Evolutionary conservation across 1,284 basidiomycete species (phyloP).

Genomic region (Fomitopsis palustris): DNA sequence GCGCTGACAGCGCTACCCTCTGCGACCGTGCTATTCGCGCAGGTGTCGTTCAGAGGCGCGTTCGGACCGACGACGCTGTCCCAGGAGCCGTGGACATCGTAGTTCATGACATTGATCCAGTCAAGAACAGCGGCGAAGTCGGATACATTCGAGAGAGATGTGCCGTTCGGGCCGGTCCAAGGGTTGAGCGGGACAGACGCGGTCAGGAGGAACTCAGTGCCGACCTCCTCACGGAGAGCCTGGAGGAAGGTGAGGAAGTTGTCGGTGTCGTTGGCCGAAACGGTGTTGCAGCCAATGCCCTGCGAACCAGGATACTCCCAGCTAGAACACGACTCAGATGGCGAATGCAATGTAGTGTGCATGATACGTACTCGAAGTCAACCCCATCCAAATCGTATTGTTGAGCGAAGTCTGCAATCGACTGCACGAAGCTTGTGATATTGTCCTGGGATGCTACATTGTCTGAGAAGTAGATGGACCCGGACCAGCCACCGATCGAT

Average conservation of each 20-base stretch:
- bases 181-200: constrained; percentile 70
- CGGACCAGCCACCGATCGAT: constrained; percentile 84
- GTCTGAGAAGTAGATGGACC: constrained; percentile 66
- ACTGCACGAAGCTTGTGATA: constrained; percentile 65
- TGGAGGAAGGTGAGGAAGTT: constrained; percentile 76
- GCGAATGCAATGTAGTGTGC: not conserved
- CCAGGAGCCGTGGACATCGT: constrained; percentile 67
- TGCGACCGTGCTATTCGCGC: constrained; percentile 56
- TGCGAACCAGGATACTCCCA: constrained; percentile 82
- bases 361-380: constrained; percentile 65
- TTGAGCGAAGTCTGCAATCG: constrained; percentile 55
- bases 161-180: constrained; percentile 57
- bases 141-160: constrained; percentile 61
- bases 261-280: constrained; percentile 61
- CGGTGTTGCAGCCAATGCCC: constrained; percentile 73
- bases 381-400: constrained; percentile 73
- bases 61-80: constrained; percentile 64
- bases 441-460: constrained; percentile 55
- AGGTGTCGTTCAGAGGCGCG: constrained; percentile 77
- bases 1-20: constrained; percentile 75
- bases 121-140: constrained; percentile 72
- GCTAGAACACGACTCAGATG: constrained; percentile 36
- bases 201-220: constrained; percentile 63
- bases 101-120: constrained; percentile 86
- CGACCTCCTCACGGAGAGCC: constrained; percentile 57